Conservation (phyloP, 192 early-diverging fungal genomes). For the Coemansia reversa region DNA sequence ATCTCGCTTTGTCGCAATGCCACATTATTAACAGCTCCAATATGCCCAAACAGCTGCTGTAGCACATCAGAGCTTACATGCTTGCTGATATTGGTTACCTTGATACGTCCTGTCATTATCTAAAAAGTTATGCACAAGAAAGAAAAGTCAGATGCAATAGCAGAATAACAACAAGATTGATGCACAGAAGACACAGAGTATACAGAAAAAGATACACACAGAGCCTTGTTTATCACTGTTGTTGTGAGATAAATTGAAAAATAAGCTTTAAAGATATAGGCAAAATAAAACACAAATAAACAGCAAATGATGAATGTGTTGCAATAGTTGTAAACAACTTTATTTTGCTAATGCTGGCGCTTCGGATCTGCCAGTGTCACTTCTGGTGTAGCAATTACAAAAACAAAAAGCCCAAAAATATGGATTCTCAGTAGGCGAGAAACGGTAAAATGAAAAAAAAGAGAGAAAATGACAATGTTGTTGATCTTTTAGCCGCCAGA, state of each 20-base stretch:
- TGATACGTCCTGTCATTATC: conserved; percentile 4
- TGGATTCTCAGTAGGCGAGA: no score
- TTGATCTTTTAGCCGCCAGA: no score
- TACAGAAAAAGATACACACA: neutral
- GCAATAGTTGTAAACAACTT: no score
- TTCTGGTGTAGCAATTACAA: no score
- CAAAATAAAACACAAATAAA: no score
- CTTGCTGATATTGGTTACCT: conserved; percentile 67
- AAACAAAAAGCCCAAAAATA: no score
- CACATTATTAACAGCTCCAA: conserved; percentile 57
- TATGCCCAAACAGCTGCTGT: conserved; percentile 57
- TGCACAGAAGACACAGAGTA: conserved; percentile 1
- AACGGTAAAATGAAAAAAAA: no score
- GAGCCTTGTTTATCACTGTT: neutral
- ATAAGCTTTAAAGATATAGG: no score
- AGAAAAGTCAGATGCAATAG: neutral
- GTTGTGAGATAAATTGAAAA: neutral
- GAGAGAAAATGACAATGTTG: no score
- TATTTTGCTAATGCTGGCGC: no score
- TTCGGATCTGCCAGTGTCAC: no score
- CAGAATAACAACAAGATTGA: conserved; percentile 5
- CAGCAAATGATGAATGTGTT: no score
- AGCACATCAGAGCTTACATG: conserved; percentile 60
- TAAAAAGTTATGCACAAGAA: conserved; percentile 1
- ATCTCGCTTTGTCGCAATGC: conserved; percentile 12